phyloP scores from a whole-genome alignment of 768 basidiomycete species.

The Pleurotus pulmonarius region DNA sequence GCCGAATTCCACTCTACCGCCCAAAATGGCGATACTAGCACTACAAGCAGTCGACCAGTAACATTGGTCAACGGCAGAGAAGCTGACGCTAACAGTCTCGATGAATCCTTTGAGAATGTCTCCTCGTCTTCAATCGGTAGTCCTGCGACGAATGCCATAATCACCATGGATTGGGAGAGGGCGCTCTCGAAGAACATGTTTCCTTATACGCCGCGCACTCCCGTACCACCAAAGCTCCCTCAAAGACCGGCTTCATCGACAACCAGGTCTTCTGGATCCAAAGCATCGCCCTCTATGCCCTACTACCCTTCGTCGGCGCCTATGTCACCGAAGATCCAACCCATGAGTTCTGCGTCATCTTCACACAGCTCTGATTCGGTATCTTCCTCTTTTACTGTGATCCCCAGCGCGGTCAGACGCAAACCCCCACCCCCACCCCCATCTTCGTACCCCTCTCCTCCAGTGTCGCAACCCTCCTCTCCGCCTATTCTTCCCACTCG shows the following conservation, averaged over 20 bases:
- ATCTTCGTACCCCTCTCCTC: slow-evolving; percentile 24
- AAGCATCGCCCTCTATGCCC: not conserved
- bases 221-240: slow-evolving; percentile 43
- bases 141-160: slow-evolving; percentile 42
- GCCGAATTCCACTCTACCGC: slow-evolving; percentile 20
- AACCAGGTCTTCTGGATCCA: slow-evolving; percentile 10
- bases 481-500: slow-evolving; percentile 20
- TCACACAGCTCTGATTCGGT: slow-evolving; percentile 12
- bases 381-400: slow-evolving; percentile 3
- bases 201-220: slow-evolving; percentile 17
- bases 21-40: not conserved
- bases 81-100: slow-evolving; percentile 52
- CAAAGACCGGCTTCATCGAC: slow-evolving; percentile 31
- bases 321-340: slow-evolving; percentile 8
- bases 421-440: slow-evolving; percentile 16
- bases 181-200: slow-evolving; percentile 25
- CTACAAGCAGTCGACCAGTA: slow-evolving; percentile 1
- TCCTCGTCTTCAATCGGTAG: slow-evolving; percentile 51
- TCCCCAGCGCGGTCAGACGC: slow-evolving; percentile 4
- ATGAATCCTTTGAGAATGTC: slow-evolving; percentile 72
- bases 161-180: slow-evolving; percentile 48
- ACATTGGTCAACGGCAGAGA: slow-evolving; percentile 29
- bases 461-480: slow-evolving; percentile 14
- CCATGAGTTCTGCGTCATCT: slow-evolving; percentile 13
- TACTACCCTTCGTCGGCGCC: slow-evolving; percentile 10